Evolutionary conservation across 208 protist genomes (phyloP).

Genomic region (Crithidia brevicula): DNA sequence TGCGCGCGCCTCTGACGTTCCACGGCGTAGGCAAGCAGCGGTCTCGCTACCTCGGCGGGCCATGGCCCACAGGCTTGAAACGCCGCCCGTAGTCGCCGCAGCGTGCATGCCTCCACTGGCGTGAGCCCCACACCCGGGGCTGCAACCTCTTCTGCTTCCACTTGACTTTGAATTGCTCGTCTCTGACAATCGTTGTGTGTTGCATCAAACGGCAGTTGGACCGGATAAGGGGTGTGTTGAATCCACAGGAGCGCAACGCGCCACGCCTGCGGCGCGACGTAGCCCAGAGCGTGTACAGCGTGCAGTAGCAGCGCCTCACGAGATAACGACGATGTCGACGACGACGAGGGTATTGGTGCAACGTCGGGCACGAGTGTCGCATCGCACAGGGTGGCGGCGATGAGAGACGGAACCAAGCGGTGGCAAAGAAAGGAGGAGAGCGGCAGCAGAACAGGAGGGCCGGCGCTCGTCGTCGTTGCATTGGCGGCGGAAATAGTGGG

Average conservation of each 20-base stretch:
- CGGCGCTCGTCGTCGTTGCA: too few relatives aligned
- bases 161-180: too few relatives aligned
- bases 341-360: neutral
- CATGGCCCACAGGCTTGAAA: constrained; percentile 31
- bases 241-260: constrained; percentile 13
- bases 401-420: constrained; percentile 7
- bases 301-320: constrained; percentile 22
- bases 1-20: neutral
- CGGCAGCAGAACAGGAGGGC: neutral
- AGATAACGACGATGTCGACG: neutral
- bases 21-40: constrained; percentile 22
- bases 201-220: neutral
- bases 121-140: neutral
- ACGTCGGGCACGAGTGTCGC: constrained; percentile 1
- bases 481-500: too few relatives aligned
- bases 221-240: constrained; percentile 17
- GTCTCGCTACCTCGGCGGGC: constrained; percentile 8
- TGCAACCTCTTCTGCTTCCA: too few relatives aligned
- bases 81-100: constrained; percentile 19
- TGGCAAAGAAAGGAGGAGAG: constrained; percentile 4
- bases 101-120: constrained; percentile 4
- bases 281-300: constrained; percentile 16
- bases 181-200: neutral
- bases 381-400: constrained; percentile 22
- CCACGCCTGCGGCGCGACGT: constrained; percentile 24